Conservation (phyloP, 805 yeast species). For the Phaffomyces opuntiae region DNA sequence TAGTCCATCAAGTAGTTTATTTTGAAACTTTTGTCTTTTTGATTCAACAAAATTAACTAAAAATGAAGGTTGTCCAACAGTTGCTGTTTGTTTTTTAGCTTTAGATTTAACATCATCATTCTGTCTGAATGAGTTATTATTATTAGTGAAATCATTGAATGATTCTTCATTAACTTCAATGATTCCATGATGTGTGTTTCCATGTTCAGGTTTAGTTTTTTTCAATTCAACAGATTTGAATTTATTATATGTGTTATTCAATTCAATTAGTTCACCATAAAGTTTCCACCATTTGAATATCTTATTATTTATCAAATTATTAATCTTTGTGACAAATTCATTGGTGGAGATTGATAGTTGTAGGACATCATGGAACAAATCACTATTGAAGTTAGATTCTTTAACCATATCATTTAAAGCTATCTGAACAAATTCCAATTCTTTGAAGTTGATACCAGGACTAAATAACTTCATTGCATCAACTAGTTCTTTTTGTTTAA, state of each 20-base stretch:
- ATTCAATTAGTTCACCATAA: constrained; percentile 33
- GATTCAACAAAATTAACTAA: constrained; percentile 40
- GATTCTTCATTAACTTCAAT: constrained; percentile 21
- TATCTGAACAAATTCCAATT: constrained; percentile 14
- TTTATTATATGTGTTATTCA: constrained; percentile 27
- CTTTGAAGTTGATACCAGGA: constrained; percentile 5
- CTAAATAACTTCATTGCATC: constrained; percentile 13
- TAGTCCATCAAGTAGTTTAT: constrained; percentile 32
- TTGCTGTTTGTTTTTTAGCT: background rate
- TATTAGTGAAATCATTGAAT: constrained; percentile 17
- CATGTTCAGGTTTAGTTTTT: constrained; percentile 4
- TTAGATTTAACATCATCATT: constrained; percentile 4
- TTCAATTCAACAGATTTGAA: constrained; percentile 19
- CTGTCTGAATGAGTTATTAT: constrained; percentile 13
- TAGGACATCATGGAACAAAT: constrained; percentile 12
- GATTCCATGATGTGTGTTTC: constrained; percentile 15
- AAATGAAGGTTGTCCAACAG: constrained; percentile 22
- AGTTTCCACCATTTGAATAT: constrained; percentile 39
- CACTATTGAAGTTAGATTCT: constrained; percentile 19
- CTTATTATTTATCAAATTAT: constrained; percentile 26
- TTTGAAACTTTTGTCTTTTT: constrained; percentile 41
- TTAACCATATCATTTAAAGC: constrained; percentile 9
- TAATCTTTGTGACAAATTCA: constrained; percentile 25
- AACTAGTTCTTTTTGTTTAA: constrained; percentile 16
- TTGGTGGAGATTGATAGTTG: constrained; percentile 18